Base-by-base conservation (phyloP, 441 rosid genomes). In the Oxalis stricta region DNA sequence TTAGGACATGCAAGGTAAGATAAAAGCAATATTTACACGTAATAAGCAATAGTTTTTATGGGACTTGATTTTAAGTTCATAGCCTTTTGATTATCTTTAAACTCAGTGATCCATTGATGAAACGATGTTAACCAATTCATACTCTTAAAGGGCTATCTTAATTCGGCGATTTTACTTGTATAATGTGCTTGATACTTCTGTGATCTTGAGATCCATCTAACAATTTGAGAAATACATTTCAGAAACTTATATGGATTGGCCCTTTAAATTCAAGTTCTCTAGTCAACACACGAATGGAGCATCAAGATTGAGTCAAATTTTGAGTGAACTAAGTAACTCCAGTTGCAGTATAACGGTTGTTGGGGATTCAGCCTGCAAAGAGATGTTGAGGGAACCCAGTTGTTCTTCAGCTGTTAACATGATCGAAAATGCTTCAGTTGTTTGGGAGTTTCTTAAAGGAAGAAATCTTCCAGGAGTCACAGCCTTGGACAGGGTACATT, bases 201-300 rank as follows among this genome's bases (percentile, higher is more conserved):
- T 35, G 23, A 20, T 41, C 43, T 29, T 51, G 46, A 10, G 18
- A 33, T 41, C 21, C 45, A 41, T 17, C 33, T 58, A 31, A 46
- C 50, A 18, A 17, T 57, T 48, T 52, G 31, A 19, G 46, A 4
- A 2, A 33, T 53, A 26, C 33, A 24, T 31, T 41, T 36, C 77
- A 82, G 92, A 78, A 69, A 64, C 47, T 76, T 38, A 41, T 62
- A 50, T 82, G 86, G 77, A 69, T 75, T 55, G 82, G 92, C 46
- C 81, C 84, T 13, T 66, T 56, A 65, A 66, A 52, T 75, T 75
- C 58, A 64, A 55, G 48, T 59, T 45, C 21, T 48, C 69, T 36
- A 44, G 51, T 59, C 56, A 38, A 35, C 44, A 39, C 40, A 33
- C 67, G 34, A 33, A 40, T 33, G 79, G 82, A 39, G 62, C 55